Conservation (phyloP, 1,284 basidiomycete genomes). For the Ustilago esculenta region DNA sequence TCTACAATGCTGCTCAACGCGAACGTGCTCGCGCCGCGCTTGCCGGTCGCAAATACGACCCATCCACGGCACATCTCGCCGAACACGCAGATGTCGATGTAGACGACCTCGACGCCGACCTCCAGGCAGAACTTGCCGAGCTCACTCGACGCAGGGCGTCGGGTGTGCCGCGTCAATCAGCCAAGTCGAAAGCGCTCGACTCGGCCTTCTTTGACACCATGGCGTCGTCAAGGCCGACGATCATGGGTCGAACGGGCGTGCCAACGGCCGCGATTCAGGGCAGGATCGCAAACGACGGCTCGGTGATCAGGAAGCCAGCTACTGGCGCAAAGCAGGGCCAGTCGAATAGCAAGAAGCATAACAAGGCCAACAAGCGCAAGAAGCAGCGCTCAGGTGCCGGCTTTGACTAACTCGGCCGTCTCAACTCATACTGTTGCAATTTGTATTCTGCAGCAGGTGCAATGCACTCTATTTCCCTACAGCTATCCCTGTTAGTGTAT, state of each 20-base stretch:
- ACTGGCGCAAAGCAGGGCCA: conserved; percentile 70
- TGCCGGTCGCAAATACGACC: conserved; percentile 42
- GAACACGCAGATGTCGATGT: conserved; percentile 33
- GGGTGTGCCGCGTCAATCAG: conserved; percentile 15
- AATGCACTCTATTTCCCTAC: too few relatives aligned
- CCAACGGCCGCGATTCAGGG: conserved; percentile 45
- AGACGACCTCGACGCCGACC: conserved; percentile 30
- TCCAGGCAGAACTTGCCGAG: conserved; percentile 12
- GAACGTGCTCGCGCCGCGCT: conserved; percentile 72
- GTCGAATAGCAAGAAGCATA: conserved; percentile 80
- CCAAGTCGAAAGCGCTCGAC: conserved; percentile 73
- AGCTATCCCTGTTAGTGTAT: too few relatives aligned
- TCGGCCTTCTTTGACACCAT: conserved; percentile 83
- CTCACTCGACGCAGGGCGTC: conserved; percentile 6
- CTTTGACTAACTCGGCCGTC: conserved; percentile 20
- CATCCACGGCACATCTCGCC: conserved; percentile 20
- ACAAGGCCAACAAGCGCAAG: conserved; percentile 79
- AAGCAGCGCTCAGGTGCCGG: conserved; percentile 61
- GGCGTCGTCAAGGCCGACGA: conserved; percentile 71
- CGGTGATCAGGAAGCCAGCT: conserved; percentile 59
- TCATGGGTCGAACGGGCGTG: conserved; percentile 69
- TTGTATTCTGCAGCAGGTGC: too few relatives aligned
- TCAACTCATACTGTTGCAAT: too few relatives aligned
- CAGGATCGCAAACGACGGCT: conserved; percentile 52
- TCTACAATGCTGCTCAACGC: conserved; percentile 82